phyloP scores from a whole-genome alignment of 1,284 basidiomycete species.

The Xerocomus cyaneibrunnescens region DNA sequence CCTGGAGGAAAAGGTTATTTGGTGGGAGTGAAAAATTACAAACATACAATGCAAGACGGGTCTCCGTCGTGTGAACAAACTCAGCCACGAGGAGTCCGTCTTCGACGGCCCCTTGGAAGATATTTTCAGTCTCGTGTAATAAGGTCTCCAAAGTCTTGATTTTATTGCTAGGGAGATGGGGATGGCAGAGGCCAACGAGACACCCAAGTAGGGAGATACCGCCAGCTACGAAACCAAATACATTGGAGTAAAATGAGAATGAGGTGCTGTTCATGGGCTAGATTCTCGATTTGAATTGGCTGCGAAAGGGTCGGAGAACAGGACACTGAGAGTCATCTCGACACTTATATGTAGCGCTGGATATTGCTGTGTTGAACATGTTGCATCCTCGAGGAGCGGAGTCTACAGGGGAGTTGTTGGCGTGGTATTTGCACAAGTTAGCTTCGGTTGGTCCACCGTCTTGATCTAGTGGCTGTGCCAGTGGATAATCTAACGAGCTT shows the following conservation, averaged over 20 bases:
- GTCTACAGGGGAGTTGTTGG: too few species aligned
- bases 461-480: too few species aligned
- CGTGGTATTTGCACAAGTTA: too few species aligned
- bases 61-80: not conserved
- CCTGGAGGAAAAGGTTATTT: not conserved
- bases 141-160: conserved; percentile 9
- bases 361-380: not conserved
- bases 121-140: conserved; percentile 5
- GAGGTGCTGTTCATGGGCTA: not conserved
- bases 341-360: not conserved
- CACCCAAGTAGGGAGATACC: not conserved
- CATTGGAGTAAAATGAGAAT: not conserved
- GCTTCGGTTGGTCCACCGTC: too few species aligned
- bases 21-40: too few species aligned
- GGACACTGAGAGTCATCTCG: too few species aligned
- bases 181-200: not conserved
- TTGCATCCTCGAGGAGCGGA: not conserved
- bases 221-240: not conserved
- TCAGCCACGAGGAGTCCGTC: conserved; percentile 3
- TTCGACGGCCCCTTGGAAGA: conserved; percentile 6
- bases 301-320: too few species aligned
- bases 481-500: too few species aligned
- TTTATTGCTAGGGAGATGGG: conserved; percentile 11
- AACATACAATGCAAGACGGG: not conserved
- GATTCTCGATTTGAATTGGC: too few species aligned